phyloP scores from a whole-genome alignment of 352 stramenopile species.

The Phytophthora megakarya region DNA sequence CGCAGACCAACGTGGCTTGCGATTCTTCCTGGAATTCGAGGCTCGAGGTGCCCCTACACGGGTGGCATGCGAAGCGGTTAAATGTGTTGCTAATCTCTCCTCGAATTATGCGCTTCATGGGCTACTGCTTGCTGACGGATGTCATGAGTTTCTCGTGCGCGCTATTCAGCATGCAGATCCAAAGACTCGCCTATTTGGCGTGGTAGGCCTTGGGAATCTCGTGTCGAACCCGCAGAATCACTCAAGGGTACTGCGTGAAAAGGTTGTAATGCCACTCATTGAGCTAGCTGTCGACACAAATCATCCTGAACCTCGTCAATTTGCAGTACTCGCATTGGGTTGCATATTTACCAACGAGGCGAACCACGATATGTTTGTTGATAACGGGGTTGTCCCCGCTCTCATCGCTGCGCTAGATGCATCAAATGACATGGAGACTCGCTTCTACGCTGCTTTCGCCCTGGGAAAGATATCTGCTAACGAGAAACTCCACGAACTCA shows the following conservation, averaged over 20 bases:
- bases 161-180: constrained; percentile 67
- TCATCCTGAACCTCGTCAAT: constrained; percentile 64
- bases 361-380: constrained; percentile 76
- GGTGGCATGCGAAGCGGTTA: constrained; percentile 69
- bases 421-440: constrained; percentile 87
- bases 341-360: constrained; percentile 75
- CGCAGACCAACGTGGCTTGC: constrained; percentile 69
- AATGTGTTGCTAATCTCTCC: constrained; percentile 76
- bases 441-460: constrained; percentile 93
- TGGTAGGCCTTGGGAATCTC: constrained; percentile 92
- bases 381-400: constrained; percentile 65
- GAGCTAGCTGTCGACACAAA: constrained; percentile 45
- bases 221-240: constrained; percentile 86
- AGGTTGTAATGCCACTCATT: constrained; percentile 64
- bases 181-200: constrained; percentile 83
- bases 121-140: constrained; percentile 74
- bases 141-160: constrained; percentile 82
- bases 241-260: constrained; percentile 63
- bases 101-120: constrained; percentile 90
- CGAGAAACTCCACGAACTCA: constrained; percentile 63
- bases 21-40: constrained; percentile 81
- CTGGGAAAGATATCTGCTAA: constrained; percentile 94
- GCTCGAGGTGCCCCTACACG: constrained; percentile 23
- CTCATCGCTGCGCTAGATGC: constrained; percentile 70
- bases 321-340: constrained; percentile 85